Percentiles rank a stretch among this genome's conserved stretches.
Evolutionary conservation across 2,329 filamentous ascomycete genomes (phyloP).

Genomic region (Alternaria sp.): DNA sequence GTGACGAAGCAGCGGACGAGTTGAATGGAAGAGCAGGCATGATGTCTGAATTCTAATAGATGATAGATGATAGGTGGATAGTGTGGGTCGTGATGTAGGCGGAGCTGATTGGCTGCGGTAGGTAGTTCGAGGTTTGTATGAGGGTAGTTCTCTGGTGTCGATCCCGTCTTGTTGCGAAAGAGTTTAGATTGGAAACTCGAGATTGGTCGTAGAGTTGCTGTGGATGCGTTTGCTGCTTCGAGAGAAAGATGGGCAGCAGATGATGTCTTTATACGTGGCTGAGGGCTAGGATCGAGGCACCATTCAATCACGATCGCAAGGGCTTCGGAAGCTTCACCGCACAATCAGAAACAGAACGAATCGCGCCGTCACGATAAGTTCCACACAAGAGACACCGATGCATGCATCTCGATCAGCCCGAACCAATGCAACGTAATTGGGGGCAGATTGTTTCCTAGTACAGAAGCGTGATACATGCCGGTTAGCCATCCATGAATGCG

Average conservation of each 20-base stretch:
- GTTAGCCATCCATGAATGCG: constrained; percentile 17
- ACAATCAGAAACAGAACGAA: constrained; percentile 37
- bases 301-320: constrained; percentile 25
- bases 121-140: constrained; percentile 35
- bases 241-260: constrained; percentile 29
- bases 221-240: constrained; percentile 32
- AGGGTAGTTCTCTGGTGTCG: constrained; percentile 40
- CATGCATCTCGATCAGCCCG: constrained; percentile 43
- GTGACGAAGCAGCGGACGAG: constrained; percentile 39
- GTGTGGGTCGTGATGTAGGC: constrained; percentile 1
- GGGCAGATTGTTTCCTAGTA: constrained; percentile 33
- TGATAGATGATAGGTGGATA: background rate
- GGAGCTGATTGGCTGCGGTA: constrained; percentile 13
- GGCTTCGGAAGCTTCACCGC: constrained; percentile 34
- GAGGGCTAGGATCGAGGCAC: constrained; percentile 14
- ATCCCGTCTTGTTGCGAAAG: constrained; percentile 30
- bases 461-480: constrained; percentile 27
- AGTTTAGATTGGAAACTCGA: constrained; percentile 26
- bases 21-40: constrained; percentile 49
- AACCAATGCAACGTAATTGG: constrained; percentile 35
- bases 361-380: constrained; percentile 34
- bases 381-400: constrained; percentile 35
- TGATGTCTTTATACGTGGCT: constrained; percentile 38
- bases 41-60: constrained; percentile 26
- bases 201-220: constrained; percentile 26